Evolutionary conservation across 2,329 filamentous ascomycete genomes (phyloP).

Genomic region (Fusarium nisikadoi): DNA sequence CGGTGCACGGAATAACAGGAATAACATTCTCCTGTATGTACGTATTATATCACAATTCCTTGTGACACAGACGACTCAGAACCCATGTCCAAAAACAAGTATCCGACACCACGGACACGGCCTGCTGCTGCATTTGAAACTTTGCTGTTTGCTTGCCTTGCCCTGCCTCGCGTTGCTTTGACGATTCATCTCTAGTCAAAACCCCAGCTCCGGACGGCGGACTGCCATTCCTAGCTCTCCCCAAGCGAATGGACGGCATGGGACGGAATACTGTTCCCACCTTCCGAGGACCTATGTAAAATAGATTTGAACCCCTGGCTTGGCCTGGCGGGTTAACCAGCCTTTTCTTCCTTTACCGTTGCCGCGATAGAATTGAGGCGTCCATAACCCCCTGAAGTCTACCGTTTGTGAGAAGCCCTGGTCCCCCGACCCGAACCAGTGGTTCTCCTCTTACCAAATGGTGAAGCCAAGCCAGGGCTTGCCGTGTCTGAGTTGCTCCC

Average conservation of each 20-base stretch:
- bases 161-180: conserved; percentile 13
- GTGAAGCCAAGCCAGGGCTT: conserved; percentile 7
- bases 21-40: not conserved
- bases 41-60: not conserved
- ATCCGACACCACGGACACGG: conserved; percentile 10
- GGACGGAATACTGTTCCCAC: conserved; percentile 25
- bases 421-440: conserved; percentile 36
- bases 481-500: conserved; percentile 13
- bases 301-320: not conserved
- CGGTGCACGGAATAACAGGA: conserved; percentile 15
- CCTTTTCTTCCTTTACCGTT: not conserved
- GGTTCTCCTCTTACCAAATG: conserved; percentile 27
- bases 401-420: not conserved
- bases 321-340: conserved; percentile 3
- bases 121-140: conserved; percentile 27
- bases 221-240: conserved; percentile 22
- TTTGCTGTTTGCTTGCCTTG: conserved; percentile 15
- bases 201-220: conserved; percentile 10
- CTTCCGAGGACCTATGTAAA: conserved; percentile 21
- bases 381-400: not conserved
- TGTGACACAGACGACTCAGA: conserved; percentile 11
- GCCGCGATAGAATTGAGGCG: conserved; percentile 21
- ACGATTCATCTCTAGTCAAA: conserved; percentile 21
- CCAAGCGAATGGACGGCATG: conserved; percentile 7
- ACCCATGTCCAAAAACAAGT: conserved; percentile 22